Evolutionary conservation across 371 early-diverging fungal species (phyloP).

Genomic region (Nematocida ausubeli): DNA sequence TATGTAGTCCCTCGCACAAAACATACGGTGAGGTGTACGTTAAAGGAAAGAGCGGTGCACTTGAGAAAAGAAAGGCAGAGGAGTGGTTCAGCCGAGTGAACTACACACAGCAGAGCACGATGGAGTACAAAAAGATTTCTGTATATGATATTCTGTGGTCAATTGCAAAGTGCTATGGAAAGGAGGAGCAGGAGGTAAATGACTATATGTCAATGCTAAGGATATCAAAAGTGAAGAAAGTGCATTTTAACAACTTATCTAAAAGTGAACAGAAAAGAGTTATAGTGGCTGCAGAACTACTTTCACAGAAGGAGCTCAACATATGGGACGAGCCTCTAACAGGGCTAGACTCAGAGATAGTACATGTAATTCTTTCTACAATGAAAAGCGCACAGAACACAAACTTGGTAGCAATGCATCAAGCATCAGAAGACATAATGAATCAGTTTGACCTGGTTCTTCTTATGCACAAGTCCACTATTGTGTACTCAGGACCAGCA

Average conservation of each 20-base stretch:
- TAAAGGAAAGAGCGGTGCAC: slow-evolving; percentile 38
- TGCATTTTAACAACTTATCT: background rate
- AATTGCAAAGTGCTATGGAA: background rate
- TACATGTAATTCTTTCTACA: background rate
- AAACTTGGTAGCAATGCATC: background rate
- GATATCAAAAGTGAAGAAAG: background rate
- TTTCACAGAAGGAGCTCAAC: background rate
- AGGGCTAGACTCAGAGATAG: background rate
- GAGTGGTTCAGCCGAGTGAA: background rate
- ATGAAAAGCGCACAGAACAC: slow-evolving; percentile 7
- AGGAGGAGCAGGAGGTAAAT: background rate
- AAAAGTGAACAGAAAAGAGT: background rate
- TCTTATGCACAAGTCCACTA: slow-evolving; percentile 18
- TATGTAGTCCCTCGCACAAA: slow-evolving; percentile 70
- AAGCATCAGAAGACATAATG: background rate
- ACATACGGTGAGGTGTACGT: slow-evolving; percentile 69
- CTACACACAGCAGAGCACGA: background rate
- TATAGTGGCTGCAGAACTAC: slow-evolving; percentile 1
- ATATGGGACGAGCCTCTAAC: slow-evolving; percentile 35
- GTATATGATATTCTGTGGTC: background rate
- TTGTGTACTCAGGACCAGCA: slow-evolving; percentile 28
- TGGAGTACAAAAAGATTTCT: slow-evolving; percentile 7
- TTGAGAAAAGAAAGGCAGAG: slow-evolving; percentile 4
- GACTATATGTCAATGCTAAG: background rate
- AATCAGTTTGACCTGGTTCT: slow-evolving; percentile 11